Evolutionary conservation across 176 grass and related monocot species (phyloP), one percentile per base, ranked within the genome.

Genomic region (Olyra latifolia): DNA sequence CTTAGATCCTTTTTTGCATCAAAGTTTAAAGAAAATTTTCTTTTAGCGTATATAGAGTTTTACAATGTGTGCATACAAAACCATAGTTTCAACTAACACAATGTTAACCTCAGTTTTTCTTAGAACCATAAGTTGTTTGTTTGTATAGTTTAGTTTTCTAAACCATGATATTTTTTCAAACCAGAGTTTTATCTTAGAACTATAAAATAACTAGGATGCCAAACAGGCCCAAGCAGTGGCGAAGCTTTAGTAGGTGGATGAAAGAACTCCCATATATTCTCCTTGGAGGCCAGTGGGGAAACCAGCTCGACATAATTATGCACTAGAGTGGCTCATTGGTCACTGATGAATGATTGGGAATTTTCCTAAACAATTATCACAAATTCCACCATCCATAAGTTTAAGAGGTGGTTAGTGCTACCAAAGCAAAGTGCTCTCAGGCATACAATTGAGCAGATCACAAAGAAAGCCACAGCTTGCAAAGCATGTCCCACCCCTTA

Each of bases 351-450:
- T 77, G 83, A 72, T 78, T 49, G 25, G 47, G 23, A 60, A 30
- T 24, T 85, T 63, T 16, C 28, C 47, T 22, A 40, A 23, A 58
- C 24, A 66, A 60, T 24, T 7, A n/a, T 30, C 42, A 30, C 9
- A 4, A 12, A 72, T 54, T 35, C 56, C 57, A 79, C 29, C 23
- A 54, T 17, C 29, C 66, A 28, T 23, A 49, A n/a, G 70, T 47
- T 84, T 69, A 70, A 53, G 59, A 61, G 72, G 45, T 70, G 70
- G 77, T 72, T 76, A 56, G 77, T 70, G 32, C 71, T 41, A 30
- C 63, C 71, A 22, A 12, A 44, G 62, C 77, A n/a, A 29, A 54
- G 1, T 55, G 16, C 65, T 55, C 49, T 7, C 57, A 6, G 8
- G 54, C 61, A 11, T 69, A 75, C 28, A n/a, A 45, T 24, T 1